Evolutionary conservation across 2,329 filamentous ascomycete genomes (phyloP), one percentile per base, ranked within the genome.

Genomic region (Penicillium crustosum): DNA sequence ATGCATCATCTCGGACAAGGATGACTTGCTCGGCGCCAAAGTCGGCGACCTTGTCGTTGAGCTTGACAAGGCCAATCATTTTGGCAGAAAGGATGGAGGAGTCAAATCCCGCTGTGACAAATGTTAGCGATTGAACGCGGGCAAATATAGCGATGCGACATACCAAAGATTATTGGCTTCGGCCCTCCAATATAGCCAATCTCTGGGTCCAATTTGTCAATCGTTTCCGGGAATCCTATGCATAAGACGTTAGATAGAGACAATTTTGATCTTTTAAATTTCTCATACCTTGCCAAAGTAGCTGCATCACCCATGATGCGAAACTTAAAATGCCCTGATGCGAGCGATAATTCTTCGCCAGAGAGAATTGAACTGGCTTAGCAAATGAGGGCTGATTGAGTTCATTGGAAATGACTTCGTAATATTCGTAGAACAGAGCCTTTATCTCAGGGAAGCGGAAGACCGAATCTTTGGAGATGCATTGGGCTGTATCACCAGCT

Each of bases 21-120:
- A 74, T 69, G 1, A 73, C 72, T 61, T 74, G 71, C 29, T 73
- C 72, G 2, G 69, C 72, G 1, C 72, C 71, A 50, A 73, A 72
- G 35, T 69, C 65, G 2, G 62, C 59, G 17, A 62, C 53, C 17
- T 64, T 49, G 21, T 66, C 62, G 19, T 66, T 57, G 4, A 67
- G 58, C 7, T 64, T 65, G 27, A 59, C 55, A 1, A 62, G 35
- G 6, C 66, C 67, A 7, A 70, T 61, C 55, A 65, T 65, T 6
- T 65, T 63, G 4, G 62, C 47, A 9, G 61, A 65, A n/a, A 69
- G 61, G 13, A 67, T 62, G 7, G 61, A 36, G 6, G 59, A 55
- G 33, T 61, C 51, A 50, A 61, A 65, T 7, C 61, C 59, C 15
- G 58, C 59, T 63, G 7, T 45, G 31, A 38, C 7, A 48, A 51